A percentile compares a stretch with the other conserved stretches of the same genome.
These are phyloP conservation scores for Backusella tarrabulga DNA, from an alignment of 192 early-diverging fungal genomes.

Conservation along the genomic window DNA sequence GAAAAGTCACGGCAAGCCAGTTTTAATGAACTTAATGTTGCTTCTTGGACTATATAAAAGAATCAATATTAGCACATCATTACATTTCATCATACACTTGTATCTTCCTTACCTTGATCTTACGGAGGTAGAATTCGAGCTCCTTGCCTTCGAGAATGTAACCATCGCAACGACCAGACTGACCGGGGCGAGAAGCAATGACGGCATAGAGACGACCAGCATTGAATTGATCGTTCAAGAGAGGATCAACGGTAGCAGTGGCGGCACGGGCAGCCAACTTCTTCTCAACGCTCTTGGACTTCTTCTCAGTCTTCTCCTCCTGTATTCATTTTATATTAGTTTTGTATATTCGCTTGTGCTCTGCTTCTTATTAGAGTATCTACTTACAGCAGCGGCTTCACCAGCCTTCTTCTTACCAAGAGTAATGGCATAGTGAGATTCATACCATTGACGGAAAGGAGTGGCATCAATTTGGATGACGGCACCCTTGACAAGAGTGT, in stretches of 20 bases:
- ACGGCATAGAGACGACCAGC: conserved; percentile 92
- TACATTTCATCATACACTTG: too few species aligned
- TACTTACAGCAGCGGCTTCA: conserved; percentile 36
- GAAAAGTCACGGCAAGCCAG: not conserved
- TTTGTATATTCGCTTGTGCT: too few species aligned
- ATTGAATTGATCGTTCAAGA: conserved; percentile 92
- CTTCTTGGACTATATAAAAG: conserved; percentile 30
- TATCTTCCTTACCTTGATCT: conserved; percentile 65
- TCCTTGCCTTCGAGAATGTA: conserved; percentile 99
- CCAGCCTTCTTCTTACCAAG: conserved; percentile 84
- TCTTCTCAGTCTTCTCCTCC: conserved; percentile 70
- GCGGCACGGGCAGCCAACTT: conserved; percentile 87
- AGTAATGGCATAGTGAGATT: conserved; percentile 90
- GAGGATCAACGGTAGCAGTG: conserved; percentile 79
- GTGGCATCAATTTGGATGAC: conserved; percentile 98
- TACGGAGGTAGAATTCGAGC: conserved; percentile 96
- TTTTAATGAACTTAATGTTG: conserved; percentile 13
- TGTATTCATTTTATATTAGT: conserved; percentile 15
- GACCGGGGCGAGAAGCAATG: conserved; percentile 95
- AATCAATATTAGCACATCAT: not conserved
- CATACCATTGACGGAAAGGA: conserved; percentile 99
- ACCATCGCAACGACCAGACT: conserved; percentile 96
- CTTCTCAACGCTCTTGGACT: conserved; percentile 88
- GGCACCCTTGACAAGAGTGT: conserved; percentile 97
- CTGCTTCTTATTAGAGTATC: too few species aligned